Evolutionary conservation across 306 rosid genomes (phyloP).

Genomic region (Vigna angularis): DNA sequence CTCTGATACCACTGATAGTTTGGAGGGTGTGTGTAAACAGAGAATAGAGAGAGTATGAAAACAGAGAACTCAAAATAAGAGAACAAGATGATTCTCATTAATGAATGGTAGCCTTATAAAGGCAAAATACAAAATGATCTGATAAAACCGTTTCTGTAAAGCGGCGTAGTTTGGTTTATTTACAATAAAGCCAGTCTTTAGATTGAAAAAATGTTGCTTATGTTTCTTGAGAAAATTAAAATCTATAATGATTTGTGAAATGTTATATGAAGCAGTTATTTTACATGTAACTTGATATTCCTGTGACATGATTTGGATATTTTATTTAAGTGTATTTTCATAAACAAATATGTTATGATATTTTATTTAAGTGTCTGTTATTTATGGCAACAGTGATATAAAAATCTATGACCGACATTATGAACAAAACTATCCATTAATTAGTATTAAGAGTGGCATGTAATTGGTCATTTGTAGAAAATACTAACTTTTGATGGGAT

Average conservation of each 20-base stretch:
- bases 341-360: neutral
- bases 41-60: too few species aligned
- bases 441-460: neutral
- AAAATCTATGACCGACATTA: neutral
- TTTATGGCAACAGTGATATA: conserved; percentile 25
- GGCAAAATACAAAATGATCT: too few species aligned
- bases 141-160: too few species aligned
- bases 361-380: neutral
- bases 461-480: neutral
- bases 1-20: too few species aligned
- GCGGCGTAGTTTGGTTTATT: too few species aligned
- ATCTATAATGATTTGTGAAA: neutral
- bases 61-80: too few species aligned
- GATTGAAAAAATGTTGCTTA: neutral
- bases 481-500: neutral
- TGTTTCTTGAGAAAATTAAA: neutral
- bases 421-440: neutral
- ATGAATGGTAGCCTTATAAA: too few species aligned
- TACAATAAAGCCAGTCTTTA: neutral
- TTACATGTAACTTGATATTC: neutral
- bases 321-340: neutral
- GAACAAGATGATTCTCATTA: too few species aligned
- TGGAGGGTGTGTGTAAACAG: too few species aligned
- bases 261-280: neutral
- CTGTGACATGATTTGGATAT: neutral